Percentiles rank a stretch among this genome's conserved stretches.
phyloP scores from a whole-genome alignment of 768 basidiomycete species.

The Amanita subjunquillea region DNA sequence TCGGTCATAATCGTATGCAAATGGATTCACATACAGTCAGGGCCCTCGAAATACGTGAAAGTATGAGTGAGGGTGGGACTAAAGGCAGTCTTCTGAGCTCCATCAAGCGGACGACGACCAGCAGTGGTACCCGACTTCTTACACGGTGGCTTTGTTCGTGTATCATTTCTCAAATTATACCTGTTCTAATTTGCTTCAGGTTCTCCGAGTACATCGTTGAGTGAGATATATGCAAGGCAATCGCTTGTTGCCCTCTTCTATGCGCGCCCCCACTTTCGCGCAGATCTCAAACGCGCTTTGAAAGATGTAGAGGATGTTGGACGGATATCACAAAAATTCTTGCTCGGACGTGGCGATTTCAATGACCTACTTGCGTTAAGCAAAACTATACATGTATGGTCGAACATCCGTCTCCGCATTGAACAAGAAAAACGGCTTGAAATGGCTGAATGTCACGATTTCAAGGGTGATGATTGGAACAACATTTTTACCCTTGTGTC shows the following conservation, averaged over 20 bases:
- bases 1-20: conserved; percentile 55
- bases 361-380: conserved; percentile 58
- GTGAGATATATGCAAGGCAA: conserved; percentile 66
- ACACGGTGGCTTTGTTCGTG: conserved; percentile 67
- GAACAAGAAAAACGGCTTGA: conserved; percentile 50
- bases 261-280: conserved; percentile 47
- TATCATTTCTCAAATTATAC: conserved; percentile 17
- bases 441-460: conserved; percentile 17
- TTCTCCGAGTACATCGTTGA: conserved; percentile 70
- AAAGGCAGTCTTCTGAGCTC: conserved; percentile 68
- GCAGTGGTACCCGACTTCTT: conserved; percentile 66
- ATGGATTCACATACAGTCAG: conserved; percentile 85
- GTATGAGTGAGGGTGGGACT: conserved; percentile 57
- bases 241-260: conserved; percentile 68
- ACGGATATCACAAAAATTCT: conserved; percentile 70
- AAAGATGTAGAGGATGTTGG: conserved; percentile 56
- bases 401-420: conserved; percentile 37
- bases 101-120: conserved; percentile 70
- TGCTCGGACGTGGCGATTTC: conserved; percentile 55
- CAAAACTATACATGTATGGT: conserved; percentile 53
- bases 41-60: conserved; percentile 78
- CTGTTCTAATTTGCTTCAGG: conserved; percentile 31
- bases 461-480: conserved; percentile 36
- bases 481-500: conserved; percentile 43
- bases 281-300: conserved; percentile 49